These are phyloP conservation scores for Didymella pinodella DNA, from an alignment of 2,329 filamentous ascomycete genomes.

Conservation along the genomic window DNA sequence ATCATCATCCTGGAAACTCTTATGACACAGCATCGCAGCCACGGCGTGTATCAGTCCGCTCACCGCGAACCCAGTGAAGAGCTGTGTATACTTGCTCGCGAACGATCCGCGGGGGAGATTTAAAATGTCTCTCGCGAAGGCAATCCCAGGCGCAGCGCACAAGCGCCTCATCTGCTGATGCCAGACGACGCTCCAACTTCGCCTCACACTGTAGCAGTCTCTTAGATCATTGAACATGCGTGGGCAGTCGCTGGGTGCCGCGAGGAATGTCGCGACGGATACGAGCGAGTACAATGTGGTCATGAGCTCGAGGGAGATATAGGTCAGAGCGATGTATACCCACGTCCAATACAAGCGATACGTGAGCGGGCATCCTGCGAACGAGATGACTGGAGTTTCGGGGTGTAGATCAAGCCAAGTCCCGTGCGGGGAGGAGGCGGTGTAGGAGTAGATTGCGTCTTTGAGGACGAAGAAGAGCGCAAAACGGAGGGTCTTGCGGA, in stretches of 20 bases:
- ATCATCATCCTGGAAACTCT: constrained; percentile 26
- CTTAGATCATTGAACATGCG: constrained; percentile 32
- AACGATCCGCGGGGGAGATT: constrained; percentile 36
- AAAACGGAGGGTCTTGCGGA: constrained; percentile 27
- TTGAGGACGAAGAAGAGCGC: constrained; percentile 25
- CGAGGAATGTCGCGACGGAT: constrained; percentile 27
- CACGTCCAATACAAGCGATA: constrained; percentile 27
- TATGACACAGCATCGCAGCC: constrained; percentile 28
- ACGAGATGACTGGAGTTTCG: constrained; percentile 12
- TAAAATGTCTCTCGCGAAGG: constrained; percentile 31
- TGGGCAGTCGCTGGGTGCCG: constrained; percentile 38
- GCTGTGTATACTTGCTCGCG: constrained; percentile 42
- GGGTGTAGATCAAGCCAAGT: constrained; percentile 28
- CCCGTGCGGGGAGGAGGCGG: constrained; percentile 34
- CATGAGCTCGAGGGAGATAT: constrained; percentile 25
- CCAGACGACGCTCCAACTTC: constrained; percentile 37
- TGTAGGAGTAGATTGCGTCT: constrained; percentile 27
- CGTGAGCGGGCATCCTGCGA: constrained; percentile 17
- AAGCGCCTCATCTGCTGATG: constrained; percentile 37
- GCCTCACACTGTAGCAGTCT: constrained; percentile 30
- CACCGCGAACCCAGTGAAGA: constrained; percentile 36
- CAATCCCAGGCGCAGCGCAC: constrained; percentile 29
- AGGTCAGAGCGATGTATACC: constrained; percentile 33
- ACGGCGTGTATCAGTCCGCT: constrained; percentile 30
- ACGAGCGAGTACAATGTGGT: constrained; percentile 13